Percentiles rank a stretch among this genome's conserved stretches.
phyloP scores from a whole-genome alignment of 495 filamentous ascomycete species.

The Talaromyces adpressus region DNA sequence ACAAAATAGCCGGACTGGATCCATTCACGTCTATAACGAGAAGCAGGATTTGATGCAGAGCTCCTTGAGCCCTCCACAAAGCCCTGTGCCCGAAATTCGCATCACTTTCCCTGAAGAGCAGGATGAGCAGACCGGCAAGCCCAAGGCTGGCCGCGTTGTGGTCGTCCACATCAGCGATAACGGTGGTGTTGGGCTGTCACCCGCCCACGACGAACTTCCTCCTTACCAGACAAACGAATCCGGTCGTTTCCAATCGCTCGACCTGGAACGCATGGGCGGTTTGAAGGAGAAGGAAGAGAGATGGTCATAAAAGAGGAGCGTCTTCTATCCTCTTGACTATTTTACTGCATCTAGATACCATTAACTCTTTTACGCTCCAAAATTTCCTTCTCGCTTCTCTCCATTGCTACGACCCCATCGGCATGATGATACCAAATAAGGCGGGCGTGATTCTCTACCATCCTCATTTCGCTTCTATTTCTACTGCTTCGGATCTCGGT shows the following conservation, averaged over 20 bases:
- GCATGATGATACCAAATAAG: conserved; percentile 9
- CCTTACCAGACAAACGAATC: conserved; percentile 74
- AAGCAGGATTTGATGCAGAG: conserved; percentile 65
- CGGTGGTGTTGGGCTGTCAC: conserved; percentile 78
- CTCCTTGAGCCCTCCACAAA: conserved; percentile 66
- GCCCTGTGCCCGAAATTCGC: conserved; percentile 92
- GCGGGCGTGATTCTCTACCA: conserved; percentile 10
- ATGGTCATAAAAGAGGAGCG: conserved; percentile 24
- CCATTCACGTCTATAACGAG: conserved; percentile 67
- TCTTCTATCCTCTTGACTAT: neutral
- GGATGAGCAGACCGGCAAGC: conserved; percentile 63
- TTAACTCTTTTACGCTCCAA: conserved; percentile 14
- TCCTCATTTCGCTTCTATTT: conserved; percentile 14
- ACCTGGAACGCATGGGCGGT: conserved; percentile 91
- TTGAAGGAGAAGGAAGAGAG: conserved; percentile 75
- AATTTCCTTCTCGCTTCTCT: conserved; percentile 17
- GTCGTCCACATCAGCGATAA: conserved; percentile 86
- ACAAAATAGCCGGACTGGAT: conserved; percentile 51
- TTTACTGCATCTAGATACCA: neutral
- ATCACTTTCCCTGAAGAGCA: conserved; percentile 98
- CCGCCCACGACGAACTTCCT: conserved; percentile 73
- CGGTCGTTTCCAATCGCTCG: conserved; percentile 80
- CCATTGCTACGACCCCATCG: conserved; percentile 10
- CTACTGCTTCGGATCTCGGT: conserved; percentile 24
- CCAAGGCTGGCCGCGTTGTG: conserved; percentile 81